Base-by-base conservation (phyloP, 1,284 basidiomycete species). In the Ganoderma meredithae region DNA sequence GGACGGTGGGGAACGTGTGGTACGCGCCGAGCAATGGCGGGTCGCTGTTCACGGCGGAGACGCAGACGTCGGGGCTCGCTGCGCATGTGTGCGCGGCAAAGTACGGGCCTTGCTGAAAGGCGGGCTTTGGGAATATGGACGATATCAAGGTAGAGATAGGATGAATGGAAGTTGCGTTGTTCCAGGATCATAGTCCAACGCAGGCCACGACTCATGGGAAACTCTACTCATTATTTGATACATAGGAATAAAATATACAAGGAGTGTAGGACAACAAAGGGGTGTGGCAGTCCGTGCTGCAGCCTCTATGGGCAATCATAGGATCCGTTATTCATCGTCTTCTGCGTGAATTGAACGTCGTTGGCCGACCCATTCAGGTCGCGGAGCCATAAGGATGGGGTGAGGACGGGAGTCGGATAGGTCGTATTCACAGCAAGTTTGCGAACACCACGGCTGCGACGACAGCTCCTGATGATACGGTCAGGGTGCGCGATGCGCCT, bases 1-100 rank as follows among this genome's bases (percentile, higher is more conserved):
- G 84, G 80, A 62, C 81, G 76, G 62, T 86, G 17, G 84, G 84
- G 15, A 83, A 82, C 15, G 82, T 83, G 40, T 84, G 83, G 83
- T 84, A 84, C 74, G 81, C 81, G 31, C 79, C 72, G 76, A 81
- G 75, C 33, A 69, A 81, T 77, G 82, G 82, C 44, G 82, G 83
- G n/a, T 82, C 81, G 6, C 74, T 82, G 39, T 83, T 81, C 71
- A 81, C 79, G 31, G 79, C 81, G 3, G 79, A 81, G 74, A 78
- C 81, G n/a, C 60, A 69, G 68, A 69, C 68, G 33, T 22, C 61
- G 6, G 68, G 68, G 2, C 61, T 69, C 25, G 68, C 68, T 27
- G 68, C 68, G 15, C 68, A 69, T 56, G 61, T 63, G 31, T 60
- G 55, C n/a, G 64, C 68, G n/a, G 68, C 68, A 8, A 69, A 69